Evolutionary conservation across 129 eudicot genomes (phyloP), one percentile per base, ranked within the genome.

Genomic region (Lactuca sativa): DNA sequence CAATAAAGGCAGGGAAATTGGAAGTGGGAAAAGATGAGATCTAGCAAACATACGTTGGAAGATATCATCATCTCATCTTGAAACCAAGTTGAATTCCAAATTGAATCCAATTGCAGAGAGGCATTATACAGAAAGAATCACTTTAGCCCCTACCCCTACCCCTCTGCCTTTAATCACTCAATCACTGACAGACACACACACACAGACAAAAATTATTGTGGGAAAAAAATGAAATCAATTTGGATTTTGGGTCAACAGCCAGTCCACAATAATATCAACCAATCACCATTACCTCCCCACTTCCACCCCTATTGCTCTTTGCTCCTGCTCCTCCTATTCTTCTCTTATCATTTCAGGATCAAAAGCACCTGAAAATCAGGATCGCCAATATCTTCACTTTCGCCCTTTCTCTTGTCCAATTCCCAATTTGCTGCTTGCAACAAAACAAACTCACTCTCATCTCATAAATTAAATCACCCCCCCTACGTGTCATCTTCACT

Each of bases 281-380:
- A 77, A 77, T 77, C n/a, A 77, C 60, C 80, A 74, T 56, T 62
- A 44, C 60, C 52, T 56, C 56, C 34, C 60, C 70, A 67, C 69
- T 59, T 60, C 37, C 75, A 69, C 43, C 40, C 74, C 59, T 52
- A 69, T 61, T 76, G 75, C 30, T 25, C 30, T 2, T 61, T 76
- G 75, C 30, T 25, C 30, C 30, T 25, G 2, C 30, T 25, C 30
- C 30, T 25, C 1, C 30, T 25, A 25, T 25, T 25, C 52, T 25
- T 25, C 52, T 66, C 62, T 67, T 60, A 61, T 69, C 80, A 76
- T 38, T 76, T 65, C 68, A 58, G 25, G 66, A 69, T 77, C 76
- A 77, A 77, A 77, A 77, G 71, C 59, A 57, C 76, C 76, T 69
- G 65, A 62, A 69, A 69, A 70, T 75, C 80, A 58, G 74, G 74